A percentile compares a stretch with the other conserved stretches of the same genome.
phyloP scores from a whole-genome alignment of 306 rosid species.

The Vigna angularis region DNA sequence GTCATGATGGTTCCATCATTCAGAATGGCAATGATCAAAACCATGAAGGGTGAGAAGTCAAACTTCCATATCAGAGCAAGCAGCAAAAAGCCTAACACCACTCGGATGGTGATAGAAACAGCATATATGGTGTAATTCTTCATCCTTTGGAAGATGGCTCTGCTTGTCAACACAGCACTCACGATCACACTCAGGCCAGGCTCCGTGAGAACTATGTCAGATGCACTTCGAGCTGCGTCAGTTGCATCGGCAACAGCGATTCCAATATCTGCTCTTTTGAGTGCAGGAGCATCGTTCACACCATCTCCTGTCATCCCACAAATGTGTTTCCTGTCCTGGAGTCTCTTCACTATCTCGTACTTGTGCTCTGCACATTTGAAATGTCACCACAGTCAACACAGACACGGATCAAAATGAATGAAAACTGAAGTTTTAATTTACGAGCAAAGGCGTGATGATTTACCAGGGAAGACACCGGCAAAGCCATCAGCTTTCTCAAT shows the following conservation, averaged over 20 bases:
- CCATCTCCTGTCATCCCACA: constrained; percentile 99
- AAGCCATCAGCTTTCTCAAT: constrained; percentile 96
- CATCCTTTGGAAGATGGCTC: constrained; percentile 95
- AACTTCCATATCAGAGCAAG: constrained; percentile 90
- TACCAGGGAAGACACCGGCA: constrained; percentile 96
- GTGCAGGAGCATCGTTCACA: constrained; percentile 94
- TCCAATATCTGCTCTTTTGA: constrained; percentile 87
- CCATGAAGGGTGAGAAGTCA: constrained; percentile 98
- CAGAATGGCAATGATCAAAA: constrained; percentile 82
- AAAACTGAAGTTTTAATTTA: no score
- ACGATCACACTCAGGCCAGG: constrained; percentile 92
- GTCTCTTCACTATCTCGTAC: constrained; percentile 87
- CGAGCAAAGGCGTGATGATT: not conserved
- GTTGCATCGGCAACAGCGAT: constrained; percentile 97
- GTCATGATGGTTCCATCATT: constrained; percentile 98
- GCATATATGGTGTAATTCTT: constrained; percentile 95
- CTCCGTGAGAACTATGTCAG: constrained; percentile 89
- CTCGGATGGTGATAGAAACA: constrained; percentile 86
- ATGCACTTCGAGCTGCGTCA: constrained; percentile 92
- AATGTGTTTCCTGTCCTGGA: constrained; percentile 80
- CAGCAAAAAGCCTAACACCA: constrained; percentile 80
- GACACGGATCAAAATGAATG: not conserved
- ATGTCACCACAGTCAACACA: constrained; percentile 6
- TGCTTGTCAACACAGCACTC: constrained; percentile 86
- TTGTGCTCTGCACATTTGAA: constrained; percentile 70